Conservation (phyloP, 768 basidiomycete species). For the Megacollybia marginata region DNA sequence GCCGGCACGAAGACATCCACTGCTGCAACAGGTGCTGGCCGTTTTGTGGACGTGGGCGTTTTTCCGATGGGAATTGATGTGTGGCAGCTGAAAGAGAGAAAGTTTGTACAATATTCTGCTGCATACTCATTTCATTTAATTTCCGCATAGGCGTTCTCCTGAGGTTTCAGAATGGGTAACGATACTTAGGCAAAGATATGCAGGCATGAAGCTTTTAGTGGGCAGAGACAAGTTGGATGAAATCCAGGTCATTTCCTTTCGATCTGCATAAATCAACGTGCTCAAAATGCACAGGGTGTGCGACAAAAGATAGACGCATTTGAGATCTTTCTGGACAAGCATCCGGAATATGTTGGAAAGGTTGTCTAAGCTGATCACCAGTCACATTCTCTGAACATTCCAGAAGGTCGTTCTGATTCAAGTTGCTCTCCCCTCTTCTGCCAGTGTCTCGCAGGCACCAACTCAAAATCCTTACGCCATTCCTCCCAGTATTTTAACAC, state of each 20-base stretch:
- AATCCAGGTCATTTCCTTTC: constrained; percentile 41
- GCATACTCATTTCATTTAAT: not conserved
- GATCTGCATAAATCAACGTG: not conserved
- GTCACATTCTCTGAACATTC: not conserved
- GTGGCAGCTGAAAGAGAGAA: constrained; percentile 53
- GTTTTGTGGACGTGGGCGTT: constrained; percentile 82
- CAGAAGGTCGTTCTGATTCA: constrained; percentile 73
- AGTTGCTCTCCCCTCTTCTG: constrained; percentile 49
- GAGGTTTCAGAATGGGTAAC: constrained; percentile 83
- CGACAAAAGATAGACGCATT: constrained; percentile 80
- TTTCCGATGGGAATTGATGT: constrained; percentile 91
- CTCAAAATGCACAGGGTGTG: constrained; percentile 45
- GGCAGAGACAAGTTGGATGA: constrained; percentile 87
- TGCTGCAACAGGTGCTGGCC: constrained; percentile 27
- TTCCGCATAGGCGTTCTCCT: constrained; percentile 44
- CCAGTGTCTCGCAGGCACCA: not conserved
- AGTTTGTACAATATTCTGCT: constrained; percentile 30
- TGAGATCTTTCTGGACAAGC: constrained; percentile 70
- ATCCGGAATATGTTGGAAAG: constrained; percentile 77
- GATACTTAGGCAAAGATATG: constrained; percentile 72
- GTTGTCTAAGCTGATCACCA: constrained; percentile 19
- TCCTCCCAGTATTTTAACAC: constrained; percentile 5
- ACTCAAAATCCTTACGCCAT: constrained; percentile 1
- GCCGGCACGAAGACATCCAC: not conserved
- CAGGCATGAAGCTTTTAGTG: constrained; percentile 81